Conservation (phyloP, 495 filamentous ascomycete genomes). For the Lophiostoma macrostomum region DNA sequence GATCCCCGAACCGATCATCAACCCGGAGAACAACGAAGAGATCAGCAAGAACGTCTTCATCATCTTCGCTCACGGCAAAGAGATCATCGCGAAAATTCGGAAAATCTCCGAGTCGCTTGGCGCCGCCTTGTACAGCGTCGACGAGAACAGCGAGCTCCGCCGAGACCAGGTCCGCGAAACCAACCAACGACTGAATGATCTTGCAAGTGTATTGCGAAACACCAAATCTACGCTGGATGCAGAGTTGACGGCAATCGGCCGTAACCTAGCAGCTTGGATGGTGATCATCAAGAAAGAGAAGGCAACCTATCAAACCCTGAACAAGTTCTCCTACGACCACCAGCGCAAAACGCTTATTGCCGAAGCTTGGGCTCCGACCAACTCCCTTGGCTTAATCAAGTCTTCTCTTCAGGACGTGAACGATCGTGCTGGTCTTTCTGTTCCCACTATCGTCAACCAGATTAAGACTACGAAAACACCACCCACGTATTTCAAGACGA, state of each 20-base stretch:
- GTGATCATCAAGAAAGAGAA: conserved; percentile 97
- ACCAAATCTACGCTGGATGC: conserved; percentile 94
- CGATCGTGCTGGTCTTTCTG: conserved; percentile 86
- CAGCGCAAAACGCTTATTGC: conserved; percentile 94
- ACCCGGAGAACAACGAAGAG: conserved; percentile 85
- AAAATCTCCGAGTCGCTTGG: conserved; percentile 98
- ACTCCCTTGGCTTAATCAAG: conserved; percentile 84
- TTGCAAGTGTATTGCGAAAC: conserved; percentile 85
- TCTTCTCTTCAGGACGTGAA: conserved; percentile 96
- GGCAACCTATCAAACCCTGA: conserved; percentile 93
- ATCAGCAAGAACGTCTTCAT: conserved; percentile 98
- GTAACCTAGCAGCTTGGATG: conserved; percentile 91
- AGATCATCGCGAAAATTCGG: conserved; percentile 95
- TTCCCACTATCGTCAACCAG: conserved; percentile 96
- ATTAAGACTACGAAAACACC: conserved; percentile 95
- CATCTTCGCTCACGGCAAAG: conserved; percentile 97
- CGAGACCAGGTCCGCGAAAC: conserved; percentile 96
- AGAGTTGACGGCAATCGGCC: conserved; percentile 87
- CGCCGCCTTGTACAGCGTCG: conserved; percentile 90
- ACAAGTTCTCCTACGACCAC: conserved; percentile 93
- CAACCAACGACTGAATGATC: conserved; percentile 84
- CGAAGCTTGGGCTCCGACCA: conserved; percentile 94
- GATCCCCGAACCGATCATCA: conserved; percentile 90
- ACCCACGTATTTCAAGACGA: conserved; percentile 92
- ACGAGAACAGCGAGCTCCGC: conserved; percentile 91